Conservation (phyloP, 306 rosid genomes). For the Chamaecrista fasciculata region DNA sequence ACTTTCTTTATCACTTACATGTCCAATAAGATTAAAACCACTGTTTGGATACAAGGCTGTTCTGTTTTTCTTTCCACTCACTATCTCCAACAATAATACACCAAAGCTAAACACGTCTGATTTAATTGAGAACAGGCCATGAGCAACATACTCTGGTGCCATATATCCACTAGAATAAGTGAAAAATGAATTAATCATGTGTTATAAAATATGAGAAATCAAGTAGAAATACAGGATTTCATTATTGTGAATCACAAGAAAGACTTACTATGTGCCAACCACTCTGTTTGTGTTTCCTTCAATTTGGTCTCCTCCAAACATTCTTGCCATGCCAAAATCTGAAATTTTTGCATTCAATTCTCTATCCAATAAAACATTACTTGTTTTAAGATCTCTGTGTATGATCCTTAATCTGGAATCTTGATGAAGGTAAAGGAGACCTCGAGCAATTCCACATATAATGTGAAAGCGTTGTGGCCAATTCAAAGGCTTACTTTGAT, state of each 20-base stretch:
- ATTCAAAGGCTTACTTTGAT: background rate
- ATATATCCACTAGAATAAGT: constrained; percentile 28
- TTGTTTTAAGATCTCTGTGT: constrained; percentile 38
- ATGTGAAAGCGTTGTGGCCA: constrained; percentile 32
- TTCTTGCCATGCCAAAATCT: constrained; percentile 31
- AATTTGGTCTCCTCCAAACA: constrained; percentile 22
- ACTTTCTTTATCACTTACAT: constrained; percentile 24
- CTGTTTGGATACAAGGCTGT: background rate
- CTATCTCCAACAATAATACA: constrained; percentile 25
- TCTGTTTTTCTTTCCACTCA: constrained; percentile 32
- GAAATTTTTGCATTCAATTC: constrained; percentile 36
- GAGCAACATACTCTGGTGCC: constrained; percentile 27
- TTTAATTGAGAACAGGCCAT: constrained; percentile 27
- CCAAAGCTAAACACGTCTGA: constrained; percentile 34
- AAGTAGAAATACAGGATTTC: background rate
- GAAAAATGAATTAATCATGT: background rate
- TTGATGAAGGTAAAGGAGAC: constrained; percentile 39
- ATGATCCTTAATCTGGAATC: constrained; percentile 38
- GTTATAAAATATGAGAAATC: background rate
- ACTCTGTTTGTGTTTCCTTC: constrained; percentile 27
- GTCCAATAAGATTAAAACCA: constrained; percentile 27
- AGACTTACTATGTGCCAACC: constrained; percentile 31
- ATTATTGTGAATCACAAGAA: background rate
- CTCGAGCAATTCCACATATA: constrained; percentile 33
- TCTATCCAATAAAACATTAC: constrained; percentile 30